Conservation (phyloP, 2,329 filamentous ascomycete genomes). For the Nectriaceae sp. region DNA sequence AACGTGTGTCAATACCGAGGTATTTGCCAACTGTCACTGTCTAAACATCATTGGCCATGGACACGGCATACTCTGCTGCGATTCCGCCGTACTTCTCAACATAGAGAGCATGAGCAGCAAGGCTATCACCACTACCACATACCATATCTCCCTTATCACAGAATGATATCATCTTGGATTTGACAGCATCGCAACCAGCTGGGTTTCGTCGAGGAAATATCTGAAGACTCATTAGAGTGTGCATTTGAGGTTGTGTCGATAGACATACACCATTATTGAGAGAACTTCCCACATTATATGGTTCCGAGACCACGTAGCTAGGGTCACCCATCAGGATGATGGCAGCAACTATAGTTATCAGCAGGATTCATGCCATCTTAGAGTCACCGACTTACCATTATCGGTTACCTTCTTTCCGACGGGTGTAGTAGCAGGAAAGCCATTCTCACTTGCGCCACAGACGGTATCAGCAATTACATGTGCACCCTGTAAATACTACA, state of each 20-base stretch:
- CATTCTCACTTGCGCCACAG: conserved; percentile 22
- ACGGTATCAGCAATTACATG: conserved; percentile 23
- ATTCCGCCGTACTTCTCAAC: conserved; percentile 24
- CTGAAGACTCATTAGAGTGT: conserved; percentile 6
- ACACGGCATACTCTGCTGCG: conserved; percentile 6
- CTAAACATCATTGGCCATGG: neutral
- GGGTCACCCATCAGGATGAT: conserved; percentile 18
- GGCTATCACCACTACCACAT: conserved; percentile 16
- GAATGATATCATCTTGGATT: conserved; percentile 15
- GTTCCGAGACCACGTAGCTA: conserved; percentile 11
- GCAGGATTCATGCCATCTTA: neutral
- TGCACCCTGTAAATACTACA: conserved; percentile 15
- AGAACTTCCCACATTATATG: conserved; percentile 15
- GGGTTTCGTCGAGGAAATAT: conserved; percentile 15
- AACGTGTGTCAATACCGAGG: too few relatives aligned
- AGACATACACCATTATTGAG: conserved; percentile 11
- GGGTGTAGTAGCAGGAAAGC: conserved; percentile 20
- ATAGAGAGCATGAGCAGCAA: conserved; percentile 17
- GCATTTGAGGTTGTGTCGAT: neutral
- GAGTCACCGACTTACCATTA: conserved; percentile 12
- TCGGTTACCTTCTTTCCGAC: conserved; percentile 2
- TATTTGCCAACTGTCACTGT: too few relatives aligned
- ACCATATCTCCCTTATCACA: conserved; percentile 19
- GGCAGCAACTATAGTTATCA: conserved; percentile 11
- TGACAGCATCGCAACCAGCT: conserved; percentile 9